Percentiles rank a stretch among this genome's conserved stretches.
Conservation (phyloP, 225 moss, liverwort and hornwort genomes). For the Pleurozium schreberi region DNA sequence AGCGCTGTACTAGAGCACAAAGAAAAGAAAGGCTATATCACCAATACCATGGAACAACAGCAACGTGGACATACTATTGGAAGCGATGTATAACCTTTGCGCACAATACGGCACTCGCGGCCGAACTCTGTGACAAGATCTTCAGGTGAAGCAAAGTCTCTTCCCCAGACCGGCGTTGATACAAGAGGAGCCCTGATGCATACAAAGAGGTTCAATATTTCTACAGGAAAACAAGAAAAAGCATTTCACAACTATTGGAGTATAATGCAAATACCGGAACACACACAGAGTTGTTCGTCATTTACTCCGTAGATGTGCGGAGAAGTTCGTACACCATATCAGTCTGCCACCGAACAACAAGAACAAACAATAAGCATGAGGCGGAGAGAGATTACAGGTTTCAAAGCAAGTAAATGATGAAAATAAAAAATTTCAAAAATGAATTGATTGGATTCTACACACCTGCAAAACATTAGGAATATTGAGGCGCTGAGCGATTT, state of each 20-base stretch:
- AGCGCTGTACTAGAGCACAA: neutral
- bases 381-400: neutral
- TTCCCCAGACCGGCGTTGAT: slow-evolving; percentile 84
- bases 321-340: slow-evolving; percentile 99
- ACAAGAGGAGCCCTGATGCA: slow-evolving; percentile 78
- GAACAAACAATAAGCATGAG: neutral
- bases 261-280: neutral
- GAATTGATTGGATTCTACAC: neutral
- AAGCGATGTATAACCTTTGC: slow-evolving; percentile 48
- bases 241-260: neutral
- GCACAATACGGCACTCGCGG: slow-evolving; percentile 91
- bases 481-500: slow-evolving; percentile 95
- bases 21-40: neutral
- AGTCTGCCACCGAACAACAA: slow-evolving; percentile 48
- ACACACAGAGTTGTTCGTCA: neutral
- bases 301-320: slow-evolving; percentile 91
- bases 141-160: slow-evolving; percentile 86
- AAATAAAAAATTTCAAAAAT: neutral
- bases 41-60: neutral
- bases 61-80: neutral
- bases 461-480: slow-evolving; percentile 98
- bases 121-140: slow-evolving; percentile 90
- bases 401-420: neutral
- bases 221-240: neutral
- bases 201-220: neutral